Base-by-base conservation (phyloP, 768 basidiomycete genomes). In the Rhodotorula taiwanensis region DNA sequence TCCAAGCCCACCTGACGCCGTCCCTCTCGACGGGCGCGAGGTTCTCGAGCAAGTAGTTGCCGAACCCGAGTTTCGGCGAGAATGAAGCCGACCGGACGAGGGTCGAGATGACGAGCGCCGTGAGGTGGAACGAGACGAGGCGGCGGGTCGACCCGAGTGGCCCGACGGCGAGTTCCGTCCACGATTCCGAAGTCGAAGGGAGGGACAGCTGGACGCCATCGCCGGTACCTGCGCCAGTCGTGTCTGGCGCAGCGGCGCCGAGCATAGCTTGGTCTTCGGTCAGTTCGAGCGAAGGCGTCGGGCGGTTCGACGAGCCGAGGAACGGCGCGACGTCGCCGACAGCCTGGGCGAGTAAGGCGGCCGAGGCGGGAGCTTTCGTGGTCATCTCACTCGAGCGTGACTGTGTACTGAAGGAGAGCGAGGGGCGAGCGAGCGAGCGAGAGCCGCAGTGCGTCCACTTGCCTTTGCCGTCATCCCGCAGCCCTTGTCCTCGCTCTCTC, bases 21-120 rank as follows among this genome's bases (percentile, higher is more conserved):
- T 67, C 66, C 21, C 66, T 52, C 49, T 67, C 66, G 52, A 67
- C 48, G 8, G 66, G 66, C 0, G 60, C 66, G 14, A 67, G 57
- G 45, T 54, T 62, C 42, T 58, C 47, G 33, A 67, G 33, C 43
- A 67, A 60, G 49, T 62, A 62, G 20, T 36, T 25, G 16, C 66
- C 66, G 21, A 67, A 62, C 16, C 36, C 36, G 16, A 58, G 31
- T 25, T 48, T 8, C n/a, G 52, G 39, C 47, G 55, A 28, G 54
- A 65, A 65, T 30, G 54, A 60, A 3, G 34, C 54, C 30, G 41
- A 33, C 28, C 64, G 34, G 11, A 59, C 50, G 7, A 60, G 8
- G 28, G 64, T 65, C 44, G 45, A 55, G 34, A 57, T 16, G 25
- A 52, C 28, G 21, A 59, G 49, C 2, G 52, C 59, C 13, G 42